These are phyloP conservation scores for Hanseniaspora singularis DNA, from an alignment of 805 yeast species.

Conservation along the genomic window DNA sequence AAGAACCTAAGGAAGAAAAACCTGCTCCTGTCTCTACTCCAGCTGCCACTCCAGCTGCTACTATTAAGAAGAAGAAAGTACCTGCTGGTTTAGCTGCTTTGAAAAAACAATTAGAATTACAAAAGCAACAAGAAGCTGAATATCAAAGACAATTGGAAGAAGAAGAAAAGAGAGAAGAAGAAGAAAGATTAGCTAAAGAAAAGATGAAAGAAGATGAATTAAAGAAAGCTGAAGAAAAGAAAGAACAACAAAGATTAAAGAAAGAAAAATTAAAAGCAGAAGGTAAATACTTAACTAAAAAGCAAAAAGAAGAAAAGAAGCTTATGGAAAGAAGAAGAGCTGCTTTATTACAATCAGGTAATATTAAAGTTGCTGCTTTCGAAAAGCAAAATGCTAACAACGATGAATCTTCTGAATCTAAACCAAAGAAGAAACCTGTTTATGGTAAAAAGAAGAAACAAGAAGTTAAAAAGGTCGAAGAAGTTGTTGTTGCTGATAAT, in stretches of 20 bases:
- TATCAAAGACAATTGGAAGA: conserved; percentile 62
- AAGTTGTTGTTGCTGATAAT: conserved; percentile 22
- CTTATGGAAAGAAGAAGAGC: conserved; percentile 80
- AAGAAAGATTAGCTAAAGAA: conserved; percentile 35
- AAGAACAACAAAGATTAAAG: conserved; percentile 76
- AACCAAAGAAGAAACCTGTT: conserved; percentile 42
- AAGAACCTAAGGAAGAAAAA: conserved; percentile 26
- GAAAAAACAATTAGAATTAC: conserved; percentile 76
- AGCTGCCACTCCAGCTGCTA: conserved; percentile 31
- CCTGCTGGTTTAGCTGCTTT: conserved; percentile 89
- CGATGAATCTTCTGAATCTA: conserved; percentile 1
- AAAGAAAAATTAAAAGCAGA: conserved; percentile 89
- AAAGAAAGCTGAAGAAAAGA: conserved; percentile 45
- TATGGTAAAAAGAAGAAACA: conserved; percentile 61
- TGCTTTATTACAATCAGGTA: conserved; percentile 62
- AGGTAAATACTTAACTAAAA: conserved; percentile 86
- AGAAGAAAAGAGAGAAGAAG: conserved; percentile 42
- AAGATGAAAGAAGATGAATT: conserved; percentile 44
- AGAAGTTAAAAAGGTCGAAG: conserved; percentile 26
- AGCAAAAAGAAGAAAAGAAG: conserved; percentile 87
- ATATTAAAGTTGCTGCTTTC: conserved; percentile 65
- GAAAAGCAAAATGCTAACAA: conserved; percentile 26
- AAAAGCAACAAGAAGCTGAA: conserved; percentile 80
- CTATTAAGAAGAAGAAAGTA: conserved; percentile 58
- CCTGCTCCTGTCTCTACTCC: conserved; percentile 30